Evolutionary conservation across 768 basidiomycete species (phyloP), one percentile per base, ranked within the genome.

Genomic region (Kwoniella sp.): DNA sequence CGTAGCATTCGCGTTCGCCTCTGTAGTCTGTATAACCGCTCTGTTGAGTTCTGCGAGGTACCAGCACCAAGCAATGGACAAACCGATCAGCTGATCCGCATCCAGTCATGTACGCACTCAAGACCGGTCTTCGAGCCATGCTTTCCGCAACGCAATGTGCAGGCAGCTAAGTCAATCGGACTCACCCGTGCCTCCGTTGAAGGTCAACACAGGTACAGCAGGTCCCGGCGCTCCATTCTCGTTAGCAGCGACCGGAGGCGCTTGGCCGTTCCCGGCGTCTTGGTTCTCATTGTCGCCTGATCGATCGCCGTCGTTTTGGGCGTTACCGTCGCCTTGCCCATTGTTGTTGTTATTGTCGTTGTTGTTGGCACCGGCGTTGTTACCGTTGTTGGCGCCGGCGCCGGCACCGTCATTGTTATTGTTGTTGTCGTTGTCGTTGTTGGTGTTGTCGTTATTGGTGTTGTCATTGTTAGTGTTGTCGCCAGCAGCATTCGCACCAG

Each of bases 131-230:
- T n/a, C n/a, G n/a, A n/a, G n/a, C n/a, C n/a, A n/a, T n/a, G n/a
- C n/a, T n/a, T 9, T 25, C n/a, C n/a, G n/a, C n/a, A n/a, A n/a
- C 23, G 29, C 8, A 22, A 58, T 26, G 28, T 12, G 28, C n/a
- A 13, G 20, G 56, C 22, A n/a, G 17, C 12, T 9, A 34, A 31
- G 22, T 37, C 45, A n/a, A 5, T 34, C 34, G 34, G 26, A 71
- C 72, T 69, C 37, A 73, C 72, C 61, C 25, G 58, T 51, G 23
- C 69, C 69, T 11, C 68, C 68, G 26, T 75, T 64, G 47, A 34
- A 28, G 23, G 47, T 58, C 13, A 75, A 65, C n/a, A 57, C 50
- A n/a, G 74, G 72, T 22, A 72, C 74, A 31, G 65, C 58, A 20
- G 68, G 70, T 34, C 73, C 73, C n/a, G 73, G 58, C 41, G 55